Conservation (phyloP, 148 eudicot genomes). For the Rhododendron williamsianum region DNA sequence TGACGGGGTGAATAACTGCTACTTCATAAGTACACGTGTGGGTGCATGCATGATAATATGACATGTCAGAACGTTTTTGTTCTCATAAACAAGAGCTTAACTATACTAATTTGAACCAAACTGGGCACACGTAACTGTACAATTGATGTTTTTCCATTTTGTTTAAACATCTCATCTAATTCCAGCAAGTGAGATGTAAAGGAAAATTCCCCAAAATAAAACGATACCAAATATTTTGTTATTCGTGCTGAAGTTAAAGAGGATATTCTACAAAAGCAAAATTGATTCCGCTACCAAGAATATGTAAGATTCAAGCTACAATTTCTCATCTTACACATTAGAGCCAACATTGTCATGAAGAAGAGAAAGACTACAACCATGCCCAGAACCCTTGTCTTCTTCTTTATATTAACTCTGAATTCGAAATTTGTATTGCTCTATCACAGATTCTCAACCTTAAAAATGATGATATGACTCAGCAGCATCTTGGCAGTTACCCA, state of each 20-base stretch:
- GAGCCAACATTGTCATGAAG: neutral
- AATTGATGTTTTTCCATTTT: neutral
- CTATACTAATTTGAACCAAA: neutral
- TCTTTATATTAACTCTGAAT: neutral
- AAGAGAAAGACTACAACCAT: neutral
- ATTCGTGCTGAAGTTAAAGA: neutral
- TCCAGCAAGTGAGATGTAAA: neutral
- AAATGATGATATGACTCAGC: neutral
- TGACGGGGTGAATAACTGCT: too few species aligned
- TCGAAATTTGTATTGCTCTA: neutral
- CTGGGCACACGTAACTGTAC: neutral
- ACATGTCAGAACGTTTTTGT: neutral
- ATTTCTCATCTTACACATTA: neutral
- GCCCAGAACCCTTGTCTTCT: neutral
- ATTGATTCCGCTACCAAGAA: neutral
- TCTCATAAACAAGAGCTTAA: neutral
- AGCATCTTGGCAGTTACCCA: neutral
- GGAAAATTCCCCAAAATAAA: neutral
- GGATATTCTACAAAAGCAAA: neutral
- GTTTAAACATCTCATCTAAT: neutral
- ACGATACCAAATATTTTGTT: neutral
- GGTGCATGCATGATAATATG: neutral
- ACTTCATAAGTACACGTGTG: too few species aligned
- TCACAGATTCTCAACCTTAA: neutral
- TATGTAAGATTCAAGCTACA: neutral